These are phyloP conservation scores for Fusarium buxicola DNA, from an alignment of 2,329 filamentous ascomycete species.

Conservation along the genomic window DNA sequence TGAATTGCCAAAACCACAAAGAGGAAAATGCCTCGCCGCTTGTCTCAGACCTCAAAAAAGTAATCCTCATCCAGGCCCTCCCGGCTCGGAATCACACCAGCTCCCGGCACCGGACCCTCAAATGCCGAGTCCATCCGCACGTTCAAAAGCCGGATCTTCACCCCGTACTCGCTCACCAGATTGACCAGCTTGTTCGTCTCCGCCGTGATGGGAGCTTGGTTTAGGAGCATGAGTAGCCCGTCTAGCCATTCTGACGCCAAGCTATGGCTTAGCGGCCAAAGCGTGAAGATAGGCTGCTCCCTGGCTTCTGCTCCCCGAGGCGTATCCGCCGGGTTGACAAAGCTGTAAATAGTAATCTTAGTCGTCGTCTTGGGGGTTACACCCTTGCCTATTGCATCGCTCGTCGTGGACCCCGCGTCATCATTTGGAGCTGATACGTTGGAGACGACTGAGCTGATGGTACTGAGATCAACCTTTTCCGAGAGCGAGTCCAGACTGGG, in stretches of 20 bases:
- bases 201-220: constrained; percentile 95
- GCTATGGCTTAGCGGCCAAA: constrained; percentile 83
- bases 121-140: constrained; percentile 85
- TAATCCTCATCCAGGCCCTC: constrained; percentile 93
- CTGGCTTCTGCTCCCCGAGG: constrained; percentile 51
- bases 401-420: constrained; percentile 59
- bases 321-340: constrained; percentile 58
- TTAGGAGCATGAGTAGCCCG: constrained; percentile 91
- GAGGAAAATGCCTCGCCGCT: constrained; percentile 24
- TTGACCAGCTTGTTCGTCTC: constrained; percentile 92
- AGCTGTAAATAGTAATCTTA: constrained; percentile 92
- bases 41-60: constrained; percentile 79
- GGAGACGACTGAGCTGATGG: constrained; percentile 92
- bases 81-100: constrained; percentile 81
- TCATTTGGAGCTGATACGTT: constrained; percentile 80
- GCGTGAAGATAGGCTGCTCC: constrained; percentile 82
- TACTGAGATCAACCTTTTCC: constrained; percentile 87
- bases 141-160: constrained; percentile 93
- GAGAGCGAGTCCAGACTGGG: constrained; percentile 79
- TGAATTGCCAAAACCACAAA: constrained; percentile 38
- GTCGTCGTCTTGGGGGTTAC: constrained; percentile 67
- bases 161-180: constrained; percentile 87
- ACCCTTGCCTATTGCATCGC: constrained; percentile 56
- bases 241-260: constrained; percentile 97
- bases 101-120: constrained; percentile 73